phyloP scores from a whole-genome alignment of 192 early-diverging fungal genomes.

The Cladochytrium replicatum region DNA sequence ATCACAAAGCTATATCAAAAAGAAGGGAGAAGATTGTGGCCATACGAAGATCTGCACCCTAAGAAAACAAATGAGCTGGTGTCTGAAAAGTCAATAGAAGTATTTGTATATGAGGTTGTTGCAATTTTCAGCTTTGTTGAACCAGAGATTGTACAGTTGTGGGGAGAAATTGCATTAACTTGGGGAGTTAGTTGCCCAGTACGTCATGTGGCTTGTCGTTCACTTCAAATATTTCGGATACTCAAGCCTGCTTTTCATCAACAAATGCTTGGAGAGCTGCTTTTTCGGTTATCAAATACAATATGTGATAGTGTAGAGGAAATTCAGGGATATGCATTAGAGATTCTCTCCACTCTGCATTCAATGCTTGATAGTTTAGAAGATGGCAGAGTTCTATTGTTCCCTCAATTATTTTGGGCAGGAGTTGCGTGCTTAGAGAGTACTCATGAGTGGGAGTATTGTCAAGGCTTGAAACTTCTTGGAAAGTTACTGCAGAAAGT shows the following conservation, averaged over 20 bases:
- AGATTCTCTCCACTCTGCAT: conserved; percentile 61
- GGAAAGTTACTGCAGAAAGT: conserved; percentile 49
- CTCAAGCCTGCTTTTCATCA: conserved; percentile 61
- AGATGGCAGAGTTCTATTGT: conserved; percentile 40
- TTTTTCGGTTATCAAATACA: conserved; percentile 64
- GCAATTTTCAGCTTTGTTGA: conserved; percentile 29
- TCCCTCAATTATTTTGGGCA: conserved; percentile 79
- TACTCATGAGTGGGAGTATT: conserved; percentile 66
- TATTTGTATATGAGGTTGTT: conserved; percentile 33
- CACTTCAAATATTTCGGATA: conserved; percentile 71
- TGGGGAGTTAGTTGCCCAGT: conserved; percentile 80
- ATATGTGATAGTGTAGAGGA: conserved; percentile 65
- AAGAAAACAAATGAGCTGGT: conserved; percentile 29
- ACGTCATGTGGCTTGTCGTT: conserved; percentile 76
- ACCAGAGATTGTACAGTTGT: conserved; percentile 32
- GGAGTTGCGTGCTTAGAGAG: conserved; percentile 60
- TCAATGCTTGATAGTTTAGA: conserved; percentile 51
- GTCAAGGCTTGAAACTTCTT: conserved; percentile 58
- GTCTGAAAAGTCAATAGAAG: conserved; percentile 18
- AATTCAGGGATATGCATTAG: conserved; percentile 72
- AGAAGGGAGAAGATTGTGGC: conserved; percentile 70
- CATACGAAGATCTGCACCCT: conserved; percentile 66
- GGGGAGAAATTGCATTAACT: conserved; percentile 69
- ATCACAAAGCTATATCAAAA: conserved; percentile 45
- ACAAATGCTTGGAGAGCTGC: conserved; percentile 65